Evolutionary conservation across 345 rosid genomes (phyloP), one percentile per base, ranked within the genome.

Genomic region (Fremontodendron californicum): DNA sequence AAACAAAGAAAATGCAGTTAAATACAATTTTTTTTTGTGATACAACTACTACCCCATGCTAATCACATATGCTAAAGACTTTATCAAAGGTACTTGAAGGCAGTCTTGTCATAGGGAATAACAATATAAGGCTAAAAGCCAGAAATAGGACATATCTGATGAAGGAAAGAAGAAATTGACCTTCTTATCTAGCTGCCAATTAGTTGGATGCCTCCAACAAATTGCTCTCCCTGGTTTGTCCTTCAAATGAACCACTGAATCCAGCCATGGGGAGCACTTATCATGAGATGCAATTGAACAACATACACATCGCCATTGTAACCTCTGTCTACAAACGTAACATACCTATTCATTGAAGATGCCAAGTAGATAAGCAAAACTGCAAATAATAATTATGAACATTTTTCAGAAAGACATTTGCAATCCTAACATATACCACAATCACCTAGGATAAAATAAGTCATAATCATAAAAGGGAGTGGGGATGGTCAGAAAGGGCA

Each of bases 201-300:
- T 54, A 82, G 87, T 66, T 73, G 87, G 88, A 85, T 94, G 98
- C 85, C 96, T 87, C 98, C 98, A 94, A 79, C 98, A 94, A 81
- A 94, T 70, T 49, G 86, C 94, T 81, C 63, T 81, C 63, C 94
- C 90, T 16, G 85, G 88, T 77, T 81, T 90, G 75, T 81, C 81
- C 79, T 78, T 77, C 72, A 94, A 43, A 85, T 76, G 90, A 87
- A 85, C 75, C 78, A 88, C 84, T 76, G 84, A 80, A 57, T 90
- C 79, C 6, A 90, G 81, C 98, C 98, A 94, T 9, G 98, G 89
- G 51, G 94, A 86, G 71, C 94, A 92, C 78, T 85, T 87, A 84
- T 85, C 85, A 43, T 94, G 98, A 12, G 92, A 89, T 60, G 97
- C 91, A 25, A 91, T 81, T 39, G 84, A 29, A 55, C 97, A 94